phyloP scores from a whole-genome alignment of 441 rosid genomes.

The Arabidopsis hybrid region DNA sequence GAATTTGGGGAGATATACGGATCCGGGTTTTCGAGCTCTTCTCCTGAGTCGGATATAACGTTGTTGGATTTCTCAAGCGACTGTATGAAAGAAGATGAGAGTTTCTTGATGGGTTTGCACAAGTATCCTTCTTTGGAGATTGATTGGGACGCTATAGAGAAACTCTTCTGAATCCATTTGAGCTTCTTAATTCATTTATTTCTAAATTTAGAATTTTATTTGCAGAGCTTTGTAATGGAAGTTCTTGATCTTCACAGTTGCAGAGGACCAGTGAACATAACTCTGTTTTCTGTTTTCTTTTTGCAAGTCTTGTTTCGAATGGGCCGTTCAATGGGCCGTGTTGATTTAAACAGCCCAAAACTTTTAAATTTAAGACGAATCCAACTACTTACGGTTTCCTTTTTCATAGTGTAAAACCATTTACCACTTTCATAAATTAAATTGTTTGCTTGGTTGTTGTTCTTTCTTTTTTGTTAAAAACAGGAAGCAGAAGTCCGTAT shows the following conservation, averaged over 20 bases:
- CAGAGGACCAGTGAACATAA: slow-evolving; percentile 33
- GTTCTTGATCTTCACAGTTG: slow-evolving; percentile 63
- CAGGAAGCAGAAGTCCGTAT: not conserved
- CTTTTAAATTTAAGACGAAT: not conserved
- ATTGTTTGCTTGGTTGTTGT: slow-evolving; percentile 6
- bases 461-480: not conserved
- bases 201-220: not conserved
- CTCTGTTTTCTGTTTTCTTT: slow-evolving; percentile 15
- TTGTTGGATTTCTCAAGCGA: slow-evolving; percentile 58
- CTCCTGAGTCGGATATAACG: slow-evolving; percentile 56
- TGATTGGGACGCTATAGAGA: slow-evolving; percentile 77
- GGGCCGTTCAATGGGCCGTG: slow-evolving; percentile 6
- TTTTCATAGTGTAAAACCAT: not conserved
- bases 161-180: slow-evolving; percentile 49
- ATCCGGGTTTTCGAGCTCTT: slow-evolving; percentile 57
- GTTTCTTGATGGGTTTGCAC: slow-evolving; percentile 54
- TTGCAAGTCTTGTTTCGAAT: not conserved
- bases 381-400: not conserved
- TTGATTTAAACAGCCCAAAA: not conserved
- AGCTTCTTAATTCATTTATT: not conserved
- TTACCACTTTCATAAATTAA: not conserved
- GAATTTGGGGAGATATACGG: slow-evolving; percentile 8
- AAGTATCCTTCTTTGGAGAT: slow-evolving; percentile 82
- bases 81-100: slow-evolving; percentile 50
- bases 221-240: slow-evolving; percentile 22